Evolutionary conservation across 1,284 basidiomycete species (phyloP), one percentile per base, ranked within the genome.

Genomic region (Schizopora paradoxa): DNA sequence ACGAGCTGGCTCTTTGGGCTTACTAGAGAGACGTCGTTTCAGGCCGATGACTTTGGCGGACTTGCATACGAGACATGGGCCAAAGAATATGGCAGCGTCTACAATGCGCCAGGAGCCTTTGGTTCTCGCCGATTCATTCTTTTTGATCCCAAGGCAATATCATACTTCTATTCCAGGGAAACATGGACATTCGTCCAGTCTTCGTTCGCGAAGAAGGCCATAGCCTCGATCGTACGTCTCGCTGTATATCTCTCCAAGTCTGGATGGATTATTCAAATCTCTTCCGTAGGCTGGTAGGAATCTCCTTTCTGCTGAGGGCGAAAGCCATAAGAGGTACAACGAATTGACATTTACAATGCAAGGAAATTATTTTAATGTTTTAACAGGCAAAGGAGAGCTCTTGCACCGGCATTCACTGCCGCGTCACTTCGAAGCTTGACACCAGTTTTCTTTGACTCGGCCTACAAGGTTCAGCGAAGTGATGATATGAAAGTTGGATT

Each of bases 121-220:
- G 75, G 75, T 0, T 52, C 58, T 0, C 64, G 52, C 5, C 59
- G 58, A 16, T 59, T 79, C 16, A 56, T 76, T 3, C 60, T 82
- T 7, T 66, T 66, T 31, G 79, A 82, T 52, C 72, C 76, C 0
- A 77, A 72, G 53, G 79, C 78, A 0, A 61, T 74, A 25, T 61
- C 69, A 0, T 74, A 80, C 49, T 70, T 77, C 45, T 76, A 72
- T 50, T 62, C 66, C 0, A 66, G 63, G 45, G 77, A 78, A 41
- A 71, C 75, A 0, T 69, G 65, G 47, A 67, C 61, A 0, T 81
- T 79, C 49, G 61, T 69, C 4, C 66, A 68, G 39, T 66, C 66
- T 0, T 58, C 61, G 4, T 36, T 67, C 35, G 48, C 60, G 0
- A 69, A 66, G 43, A 48, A 60, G 2, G 63, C 71, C 18, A 62